These are phyloP conservation scores for Pachyrhizus erosus DNA, from an alignment of 306 rosid species.

Conservation along the genomic window DNA sequence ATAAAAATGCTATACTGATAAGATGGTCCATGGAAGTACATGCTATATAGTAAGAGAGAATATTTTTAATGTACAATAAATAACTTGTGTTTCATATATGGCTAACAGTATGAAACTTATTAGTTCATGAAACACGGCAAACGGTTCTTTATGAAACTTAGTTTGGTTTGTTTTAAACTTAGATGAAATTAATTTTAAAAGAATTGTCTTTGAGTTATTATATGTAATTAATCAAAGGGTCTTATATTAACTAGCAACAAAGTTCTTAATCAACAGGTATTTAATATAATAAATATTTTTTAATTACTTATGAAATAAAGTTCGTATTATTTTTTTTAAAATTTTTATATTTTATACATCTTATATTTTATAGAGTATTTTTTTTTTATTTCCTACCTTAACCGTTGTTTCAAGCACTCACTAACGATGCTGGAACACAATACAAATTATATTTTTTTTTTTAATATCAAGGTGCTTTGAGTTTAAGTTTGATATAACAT, in stretches of 20 bases:
- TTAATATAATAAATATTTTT: neutral
- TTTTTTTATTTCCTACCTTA: neutral
- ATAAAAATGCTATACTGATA: neutral
- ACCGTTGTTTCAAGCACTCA: neutral
- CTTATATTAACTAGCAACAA: neutral
- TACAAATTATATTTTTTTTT: too few relatives aligned
- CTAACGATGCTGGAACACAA: neutral
- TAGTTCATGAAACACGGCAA: neutral
- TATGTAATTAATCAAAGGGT: neutral
- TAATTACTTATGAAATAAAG: neutral
- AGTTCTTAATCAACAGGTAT: neutral
- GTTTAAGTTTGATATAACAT: neutral
- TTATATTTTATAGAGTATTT: neutral
- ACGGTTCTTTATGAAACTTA: neutral
- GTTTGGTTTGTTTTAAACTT: neutral
- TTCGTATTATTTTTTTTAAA: neutral
- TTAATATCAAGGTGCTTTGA: neutral
- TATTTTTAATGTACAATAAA: slow-evolving; percentile 3
- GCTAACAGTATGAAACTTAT: neutral
- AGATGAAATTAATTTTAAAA: neutral
- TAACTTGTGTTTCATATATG: neutral
- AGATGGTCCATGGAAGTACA: neutral
- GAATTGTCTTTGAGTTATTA: neutral
- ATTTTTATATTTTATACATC: neutral
- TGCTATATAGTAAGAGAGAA: neutral